Evolutionary conservation across 129 eudicot species (phyloP).

Genomic region (Solidago caesia): DNA sequence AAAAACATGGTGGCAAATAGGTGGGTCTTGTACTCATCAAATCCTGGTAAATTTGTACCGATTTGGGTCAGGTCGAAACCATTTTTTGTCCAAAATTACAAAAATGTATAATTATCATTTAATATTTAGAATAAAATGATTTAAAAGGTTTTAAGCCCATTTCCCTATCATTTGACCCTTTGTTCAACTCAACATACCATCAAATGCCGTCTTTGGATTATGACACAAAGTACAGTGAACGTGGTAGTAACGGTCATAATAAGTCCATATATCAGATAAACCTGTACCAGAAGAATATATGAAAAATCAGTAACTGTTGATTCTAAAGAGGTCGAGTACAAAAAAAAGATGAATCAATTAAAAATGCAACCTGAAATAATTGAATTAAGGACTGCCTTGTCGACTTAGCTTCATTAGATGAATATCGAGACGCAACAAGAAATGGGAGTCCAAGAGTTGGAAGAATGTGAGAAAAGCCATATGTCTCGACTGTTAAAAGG

Average conservation of each 20-base stretch:
- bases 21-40: neutral
- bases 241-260: constrained; percentile 52
- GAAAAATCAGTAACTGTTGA: neutral
- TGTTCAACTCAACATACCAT: constrained; percentile 52
- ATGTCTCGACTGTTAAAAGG: constrained; percentile 82
- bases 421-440: constrained; percentile 44
- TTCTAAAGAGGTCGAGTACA: neutral
- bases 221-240: constrained; percentile 75
- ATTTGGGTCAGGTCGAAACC: neutral
- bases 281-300: constrained; percentile 45
- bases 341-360: neutral
- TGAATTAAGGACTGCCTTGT: constrained; percentile 38
- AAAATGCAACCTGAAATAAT: constrained; percentile 62
- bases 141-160: neutral
- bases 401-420: constrained; percentile 36
- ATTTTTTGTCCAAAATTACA: neutral
- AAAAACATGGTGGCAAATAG: neutral
- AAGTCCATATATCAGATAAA: constrained; percentile 80
- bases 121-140: neutral
- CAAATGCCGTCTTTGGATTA: constrained; percentile 89
- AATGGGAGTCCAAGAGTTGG: constrained; percentile 90
- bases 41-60: neutral
- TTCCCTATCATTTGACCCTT: neutral
- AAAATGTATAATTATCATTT: neutral
- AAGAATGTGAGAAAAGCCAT: constrained; percentile 88